Evolutionary conservation across 1,139 yeast genomes (phyloP).

Genomic region (Suhomyces choctaworum): DNA sequence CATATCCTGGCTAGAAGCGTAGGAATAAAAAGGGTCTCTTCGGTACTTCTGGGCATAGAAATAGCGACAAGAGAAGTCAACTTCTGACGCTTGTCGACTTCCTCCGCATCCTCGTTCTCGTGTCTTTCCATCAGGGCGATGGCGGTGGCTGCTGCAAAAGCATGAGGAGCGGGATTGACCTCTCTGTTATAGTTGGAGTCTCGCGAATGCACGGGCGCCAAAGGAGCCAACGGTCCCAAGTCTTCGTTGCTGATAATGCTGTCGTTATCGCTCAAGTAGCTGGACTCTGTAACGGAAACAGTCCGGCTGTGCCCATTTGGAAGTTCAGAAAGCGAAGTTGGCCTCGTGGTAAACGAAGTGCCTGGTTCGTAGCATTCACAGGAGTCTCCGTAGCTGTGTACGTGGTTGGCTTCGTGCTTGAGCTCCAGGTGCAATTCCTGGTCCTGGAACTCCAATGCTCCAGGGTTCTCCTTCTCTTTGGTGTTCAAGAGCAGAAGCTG

Average conservation of each 20-base stretch:
- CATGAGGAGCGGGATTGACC: conserved; percentile 72
- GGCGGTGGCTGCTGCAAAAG: conserved; percentile 73
- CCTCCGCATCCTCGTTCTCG: conserved; percentile 25
- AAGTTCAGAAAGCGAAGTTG: not conserved
- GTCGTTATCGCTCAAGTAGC: conserved; percentile 51
- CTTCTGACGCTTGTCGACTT: conserved; percentile 47
- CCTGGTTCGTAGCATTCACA: conserved; percentile 29
- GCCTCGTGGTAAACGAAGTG: not conserved
- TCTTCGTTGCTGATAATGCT: conserved; percentile 38
- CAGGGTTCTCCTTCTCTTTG: not conserved
- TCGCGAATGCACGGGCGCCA: conserved; percentile 1
- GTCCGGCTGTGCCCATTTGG: conserved; percentile 22
- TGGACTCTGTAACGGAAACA: conserved; percentile 35
- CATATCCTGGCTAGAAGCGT: conserved; percentile 67
- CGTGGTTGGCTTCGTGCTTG: conserved; percentile 25
- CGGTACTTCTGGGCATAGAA: conserved; percentile 74
- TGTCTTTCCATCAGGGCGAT: conserved; percentile 54
- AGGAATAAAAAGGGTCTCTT: conserved; percentile 73
- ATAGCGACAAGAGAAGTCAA: conserved; percentile 69
- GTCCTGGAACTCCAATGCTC: not conserved
- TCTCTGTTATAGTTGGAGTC: conserved; percentile 35
- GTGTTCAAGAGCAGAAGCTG: conserved; percentile 40
- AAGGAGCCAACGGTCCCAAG: conserved; percentile 2
- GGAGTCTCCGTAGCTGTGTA: conserved; percentile 53
- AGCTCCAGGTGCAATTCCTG: not conserved